Evolutionary conservation across 345 rosid species (phyloP).

Genomic region (Rhodamnia argentea): DNA sequence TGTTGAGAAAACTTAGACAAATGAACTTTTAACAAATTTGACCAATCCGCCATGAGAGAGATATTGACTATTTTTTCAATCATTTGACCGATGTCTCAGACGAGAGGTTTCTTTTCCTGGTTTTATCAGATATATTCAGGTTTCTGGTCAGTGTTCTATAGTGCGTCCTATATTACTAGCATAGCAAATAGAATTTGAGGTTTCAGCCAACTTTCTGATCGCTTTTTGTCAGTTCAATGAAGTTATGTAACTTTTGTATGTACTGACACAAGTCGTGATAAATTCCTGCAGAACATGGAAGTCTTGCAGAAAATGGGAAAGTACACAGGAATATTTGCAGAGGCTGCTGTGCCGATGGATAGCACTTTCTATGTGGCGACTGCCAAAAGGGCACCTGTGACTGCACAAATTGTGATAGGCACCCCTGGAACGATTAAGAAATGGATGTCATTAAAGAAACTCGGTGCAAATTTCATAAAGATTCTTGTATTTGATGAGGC

Average conservation of each 20-base stretch:
- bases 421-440: conserved; percentile 92
- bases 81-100: neutral
- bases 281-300: conserved; percentile 60
- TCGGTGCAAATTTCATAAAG: conserved; percentile 38
- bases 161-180: neutral
- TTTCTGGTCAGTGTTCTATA: neutral
- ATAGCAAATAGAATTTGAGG: neutral
- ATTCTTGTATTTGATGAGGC: conserved; percentile 97
- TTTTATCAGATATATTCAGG: neutral
- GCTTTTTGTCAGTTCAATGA: neutral
- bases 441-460: conserved; percentile 56
- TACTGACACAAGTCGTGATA: neutral
- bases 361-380: conserved; percentile 20
- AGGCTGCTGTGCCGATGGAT: conserved; percentile 67
- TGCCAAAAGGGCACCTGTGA: conserved; percentile 28
- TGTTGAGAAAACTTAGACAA: neutral
- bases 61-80: neutral
- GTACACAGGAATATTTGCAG: conserved; percentile 69
- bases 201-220: neutral
- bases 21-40: neutral
- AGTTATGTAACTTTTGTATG: neutral
- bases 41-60: neutral
- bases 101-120: neutral
- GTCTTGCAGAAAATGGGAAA: conserved; percentile 92
- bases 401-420: conserved; percentile 82